Conservation (phyloP, 2,329 filamentous ascomycete species). For the Sclerotinia borealis region DNA sequence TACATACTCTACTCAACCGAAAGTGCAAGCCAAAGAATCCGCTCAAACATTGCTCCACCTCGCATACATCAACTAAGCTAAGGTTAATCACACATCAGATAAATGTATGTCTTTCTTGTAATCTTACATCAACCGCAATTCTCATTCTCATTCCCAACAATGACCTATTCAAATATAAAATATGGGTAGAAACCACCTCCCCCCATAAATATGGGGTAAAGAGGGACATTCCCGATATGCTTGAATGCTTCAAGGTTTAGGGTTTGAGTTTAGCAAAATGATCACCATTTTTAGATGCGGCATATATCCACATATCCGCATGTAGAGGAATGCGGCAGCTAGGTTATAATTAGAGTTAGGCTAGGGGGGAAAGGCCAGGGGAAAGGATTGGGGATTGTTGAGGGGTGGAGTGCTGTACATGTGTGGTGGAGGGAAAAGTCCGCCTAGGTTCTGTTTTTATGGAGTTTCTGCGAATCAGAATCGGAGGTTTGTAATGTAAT, state of each 20-base stretch:
- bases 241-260: neutral
- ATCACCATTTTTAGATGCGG: neutral
- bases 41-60: neutral
- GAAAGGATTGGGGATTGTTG: too few species aligned
- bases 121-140: too few species aligned
- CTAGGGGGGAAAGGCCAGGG: neutral
- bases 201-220: neutral
- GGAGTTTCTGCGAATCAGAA: neutral
- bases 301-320: neutral
- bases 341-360: neutral
- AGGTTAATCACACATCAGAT: neutral
- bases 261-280: neutral
- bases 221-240: neutral
- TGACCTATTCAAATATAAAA: too few species aligned
- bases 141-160: too few species aligned
- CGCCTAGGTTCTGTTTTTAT: neutral
- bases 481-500: neutral
- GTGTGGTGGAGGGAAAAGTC: neutral
- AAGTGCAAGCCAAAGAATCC: neutral
- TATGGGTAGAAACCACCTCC: neutral
- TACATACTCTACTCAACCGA: too few species aligned
- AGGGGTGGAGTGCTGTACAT: too few species aligned
- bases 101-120: too few species aligned
- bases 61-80: neutral
- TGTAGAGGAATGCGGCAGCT: neutral